Percentiles rank a stretch among this genome's conserved stretches.
phyloP scores from a whole-genome alignment of 2,329 filamentous ascomycete genomes.

The Passalora sequoiae region DNA sequence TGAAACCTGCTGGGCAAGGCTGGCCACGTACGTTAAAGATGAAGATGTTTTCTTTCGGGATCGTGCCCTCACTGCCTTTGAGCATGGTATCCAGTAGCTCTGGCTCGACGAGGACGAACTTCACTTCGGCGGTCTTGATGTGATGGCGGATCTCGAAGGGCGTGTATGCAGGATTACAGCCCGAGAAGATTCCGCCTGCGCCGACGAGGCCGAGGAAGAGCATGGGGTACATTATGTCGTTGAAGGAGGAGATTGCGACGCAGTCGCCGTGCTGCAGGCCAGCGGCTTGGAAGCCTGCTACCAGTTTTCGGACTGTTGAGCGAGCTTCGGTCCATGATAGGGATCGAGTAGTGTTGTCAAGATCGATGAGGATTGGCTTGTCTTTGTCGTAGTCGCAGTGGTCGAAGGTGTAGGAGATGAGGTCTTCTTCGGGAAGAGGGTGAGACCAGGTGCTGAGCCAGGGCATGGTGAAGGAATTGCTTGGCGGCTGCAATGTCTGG shows the following conservation, averaged over 20 bases:
- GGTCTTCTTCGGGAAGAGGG: no score
- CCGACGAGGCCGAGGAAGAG: slow-evolving; percentile 23
- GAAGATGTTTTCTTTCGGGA: no score
- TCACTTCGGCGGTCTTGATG: slow-evolving; percentile 25
- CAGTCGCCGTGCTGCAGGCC: slow-evolving; percentile 48
- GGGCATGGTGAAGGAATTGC: no score
- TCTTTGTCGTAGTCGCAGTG: no score
- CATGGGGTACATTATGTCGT: slow-evolving; percentile 37
- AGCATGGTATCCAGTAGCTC: no score
- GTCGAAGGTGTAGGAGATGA: no score
- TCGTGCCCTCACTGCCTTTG: no score
- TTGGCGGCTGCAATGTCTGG: no score
- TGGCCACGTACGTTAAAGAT: slow-evolving; percentile 31
- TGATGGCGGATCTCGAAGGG: slow-evolving; percentile 30
- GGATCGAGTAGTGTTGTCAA: neutral
- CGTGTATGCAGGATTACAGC: slow-evolving; percentile 35
- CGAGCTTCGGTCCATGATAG: slow-evolving; percentile 31
- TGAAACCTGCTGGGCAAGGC: slow-evolving; percentile 19
- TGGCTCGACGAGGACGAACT: slow-evolving; percentile 29
- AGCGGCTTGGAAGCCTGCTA: slow-evolving; percentile 45
- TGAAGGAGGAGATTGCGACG: slow-evolving; percentile 52
- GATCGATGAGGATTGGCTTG: no score
- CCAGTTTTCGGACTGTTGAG: slow-evolving; percentile 42
- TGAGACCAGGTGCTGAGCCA: no score
- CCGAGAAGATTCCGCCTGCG: slow-evolving; percentile 30